Evolutionary conservation across 352 stramenopile species (phyloP).

Genomic region (Phytophthora rubi): DNA sequence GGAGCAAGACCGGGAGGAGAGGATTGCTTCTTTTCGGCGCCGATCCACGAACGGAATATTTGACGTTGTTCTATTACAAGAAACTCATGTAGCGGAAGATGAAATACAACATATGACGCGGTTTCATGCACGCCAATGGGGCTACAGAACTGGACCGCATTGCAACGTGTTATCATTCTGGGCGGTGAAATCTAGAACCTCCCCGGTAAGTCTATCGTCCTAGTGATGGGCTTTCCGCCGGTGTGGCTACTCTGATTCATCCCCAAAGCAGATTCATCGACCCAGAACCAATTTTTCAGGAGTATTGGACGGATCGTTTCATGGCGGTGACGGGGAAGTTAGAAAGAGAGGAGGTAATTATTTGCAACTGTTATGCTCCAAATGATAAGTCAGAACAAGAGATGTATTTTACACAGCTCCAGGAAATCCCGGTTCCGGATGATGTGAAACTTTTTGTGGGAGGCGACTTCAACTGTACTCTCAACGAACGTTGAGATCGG

Average conservation of each 20-base stretch:
- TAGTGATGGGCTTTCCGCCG: neutral
- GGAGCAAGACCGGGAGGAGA: neutral
- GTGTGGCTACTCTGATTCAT: neutral
- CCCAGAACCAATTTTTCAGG: neutral
- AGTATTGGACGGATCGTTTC: neutral
- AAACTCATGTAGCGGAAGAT: neutral
- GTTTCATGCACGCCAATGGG: neutral
- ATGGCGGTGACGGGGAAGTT: neutral
- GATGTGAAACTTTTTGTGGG: neutral
- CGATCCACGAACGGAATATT: neutral
- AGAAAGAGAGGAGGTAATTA: neutral
- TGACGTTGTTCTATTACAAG: neutral
- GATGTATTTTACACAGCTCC: neutral
- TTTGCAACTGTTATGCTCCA: neutral
- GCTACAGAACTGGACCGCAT: neutral
- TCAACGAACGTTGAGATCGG: neutral
- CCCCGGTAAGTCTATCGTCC: too few relatives aligned
- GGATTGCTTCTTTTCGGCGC: neutral
- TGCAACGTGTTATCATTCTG: neutral
- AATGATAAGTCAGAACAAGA: neutral
- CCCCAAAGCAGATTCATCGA: neutral
- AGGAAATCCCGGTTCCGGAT: neutral
- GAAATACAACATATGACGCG: slow-evolving; percentile 34
- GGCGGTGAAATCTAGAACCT: too few relatives aligned
- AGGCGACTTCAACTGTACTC: neutral